These are phyloP conservation scores for Leptomonas seymouri DNA, from an alignment of 208 protist genomes.

Conservation along the genomic window DNA sequence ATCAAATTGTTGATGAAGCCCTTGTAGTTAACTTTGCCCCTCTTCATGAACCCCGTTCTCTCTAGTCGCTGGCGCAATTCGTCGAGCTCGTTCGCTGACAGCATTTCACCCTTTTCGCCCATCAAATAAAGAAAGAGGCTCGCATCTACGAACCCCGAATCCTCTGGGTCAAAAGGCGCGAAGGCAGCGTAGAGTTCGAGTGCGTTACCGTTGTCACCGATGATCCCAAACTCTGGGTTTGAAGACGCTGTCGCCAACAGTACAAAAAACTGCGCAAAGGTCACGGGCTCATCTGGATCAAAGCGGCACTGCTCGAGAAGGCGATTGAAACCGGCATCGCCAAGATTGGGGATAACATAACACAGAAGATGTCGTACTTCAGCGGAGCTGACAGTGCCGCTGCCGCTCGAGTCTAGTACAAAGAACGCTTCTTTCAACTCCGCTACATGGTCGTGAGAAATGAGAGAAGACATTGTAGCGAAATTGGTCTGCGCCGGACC, in stretches of 20 bases:
- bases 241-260: conserved; percentile 28
- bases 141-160: conserved; percentile 54
- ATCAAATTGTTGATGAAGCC: conserved; percentile 50
- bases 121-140: conserved; percentile 57
- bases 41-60: conserved; percentile 43
- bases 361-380: conserved; percentile 42
- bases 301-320: conserved; percentile 41
- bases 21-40: conserved; percentile 58
- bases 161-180: conserved; percentile 46
- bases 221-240: conserved; percentile 1
- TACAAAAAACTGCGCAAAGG: conserved; percentile 71
- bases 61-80: conserved; percentile 45
- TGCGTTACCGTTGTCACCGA: background rate
- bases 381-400: conserved; percentile 40
- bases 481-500: background rate
- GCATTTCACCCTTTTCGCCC: conserved; percentile 45
- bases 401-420: conserved; percentile 47
- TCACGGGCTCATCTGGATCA: conserved; percentile 39
- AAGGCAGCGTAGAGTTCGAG: conserved; percentile 39
- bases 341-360: conserved; percentile 30
- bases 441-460: conserved; percentile 58
- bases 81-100: conserved; percentile 45
- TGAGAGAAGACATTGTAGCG: conserved; percentile 6
- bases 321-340: conserved; percentile 31
- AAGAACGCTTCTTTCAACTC: conserved; percentile 69